A percentile compares a stretch with the other conserved stretches of the same genome.
phyloP scores from a whole-genome alignment of 108 stramenopile genomes.

The Phaeodactylum tricornutum region DNA sequence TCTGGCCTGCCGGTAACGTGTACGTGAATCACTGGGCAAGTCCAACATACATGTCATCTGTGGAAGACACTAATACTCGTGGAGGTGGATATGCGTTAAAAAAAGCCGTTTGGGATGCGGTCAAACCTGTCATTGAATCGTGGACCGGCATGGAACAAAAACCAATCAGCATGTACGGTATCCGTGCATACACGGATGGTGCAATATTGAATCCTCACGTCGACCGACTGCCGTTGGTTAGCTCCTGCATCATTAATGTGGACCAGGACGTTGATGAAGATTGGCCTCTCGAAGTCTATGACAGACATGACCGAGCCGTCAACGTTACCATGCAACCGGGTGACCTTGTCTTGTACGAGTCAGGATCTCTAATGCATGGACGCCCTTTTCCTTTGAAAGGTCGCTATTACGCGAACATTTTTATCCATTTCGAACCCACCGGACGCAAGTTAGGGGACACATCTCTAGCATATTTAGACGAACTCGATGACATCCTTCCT shows the following conservation, averaged over 20 bases:
- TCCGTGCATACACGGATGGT: slow-evolving; percentile 75
- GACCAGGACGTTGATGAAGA: slow-evolving; percentile 86
- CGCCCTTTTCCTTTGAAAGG: slow-evolving; percentile 84
- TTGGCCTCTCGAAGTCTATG: slow-evolving; percentile 89
- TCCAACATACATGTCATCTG: slow-evolving; percentile 69
- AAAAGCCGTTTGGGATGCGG: slow-evolving; percentile 62
- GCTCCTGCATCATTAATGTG: slow-evolving; percentile 84
- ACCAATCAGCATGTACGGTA: slow-evolving; percentile 80
- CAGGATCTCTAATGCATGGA: slow-evolving; percentile 26
- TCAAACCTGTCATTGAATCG: slow-evolving; percentile 61
- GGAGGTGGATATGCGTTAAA: slow-evolving; percentile 64
- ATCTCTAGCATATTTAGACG: slow-evolving; percentile 29
- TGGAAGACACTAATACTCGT: slow-evolving; percentile 50
- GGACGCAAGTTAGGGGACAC: slow-evolving; percentile 44
- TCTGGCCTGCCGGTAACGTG: slow-evolving; percentile 57
- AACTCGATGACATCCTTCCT: slow-evolving; percentile 35
- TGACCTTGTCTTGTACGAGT: slow-evolving; percentile 68
- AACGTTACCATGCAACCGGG: slow-evolving; percentile 43
- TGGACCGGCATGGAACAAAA: slow-evolving; percentile 84
- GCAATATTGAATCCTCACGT: slow-evolving; percentile 80
- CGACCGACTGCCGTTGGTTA: slow-evolving; percentile 81
- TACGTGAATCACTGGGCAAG: slow-evolving; percentile 66
- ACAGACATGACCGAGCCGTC: slow-evolving; percentile 62
- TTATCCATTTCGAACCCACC: slow-evolving; percentile 85
- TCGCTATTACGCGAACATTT: slow-evolving; percentile 71